These are phyloP conservation scores for Parietichytrium sp. DNA, from an alignment of 108 stramenopile genomes.

Conservation along the genomic window DNA sequence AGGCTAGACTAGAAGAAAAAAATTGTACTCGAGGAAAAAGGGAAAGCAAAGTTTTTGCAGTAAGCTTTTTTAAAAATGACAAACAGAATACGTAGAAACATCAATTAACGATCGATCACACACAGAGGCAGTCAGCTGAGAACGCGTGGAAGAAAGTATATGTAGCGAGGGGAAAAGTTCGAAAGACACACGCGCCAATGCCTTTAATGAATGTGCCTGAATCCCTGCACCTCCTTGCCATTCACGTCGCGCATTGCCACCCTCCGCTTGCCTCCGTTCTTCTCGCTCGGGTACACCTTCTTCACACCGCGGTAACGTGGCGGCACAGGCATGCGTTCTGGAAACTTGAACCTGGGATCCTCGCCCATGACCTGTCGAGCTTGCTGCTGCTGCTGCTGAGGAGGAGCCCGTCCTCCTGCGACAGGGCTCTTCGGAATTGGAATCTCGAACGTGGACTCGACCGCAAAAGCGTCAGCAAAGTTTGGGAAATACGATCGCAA, in stretches of 20 bases:
- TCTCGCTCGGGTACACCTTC: conserved; percentile 37
- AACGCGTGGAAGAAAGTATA: too few species aligned
- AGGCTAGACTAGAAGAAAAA: too few species aligned
- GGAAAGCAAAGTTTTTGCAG: too few species aligned
- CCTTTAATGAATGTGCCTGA: too few species aligned
- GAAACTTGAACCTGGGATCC: conserved; percentile 20
- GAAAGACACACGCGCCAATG: too few species aligned
- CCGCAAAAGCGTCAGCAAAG: conserved; percentile 29
- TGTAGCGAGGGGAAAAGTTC: too few species aligned
- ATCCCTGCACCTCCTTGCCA: conserved; percentile 13
- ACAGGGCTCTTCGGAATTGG: not conserved
- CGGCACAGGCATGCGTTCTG: conserved; percentile 11
- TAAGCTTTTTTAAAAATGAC: too few species aligned
- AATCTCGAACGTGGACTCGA: not conserved
- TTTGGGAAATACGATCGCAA: conserved; percentile 22
- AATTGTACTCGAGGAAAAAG: too few species aligned
- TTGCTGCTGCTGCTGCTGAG: not conserved
- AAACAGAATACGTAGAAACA: too few species aligned
- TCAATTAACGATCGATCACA: too few species aligned
- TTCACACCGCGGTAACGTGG: conserved; percentile 31
- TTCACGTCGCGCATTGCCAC: conserved; percentile 35
- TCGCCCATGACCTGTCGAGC: not conserved
- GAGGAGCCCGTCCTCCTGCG: not conserved
- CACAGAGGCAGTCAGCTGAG: too few species aligned
- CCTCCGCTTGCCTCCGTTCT: conserved; percentile 32